A percentile compares a stretch with the other conserved stretches of the same genome.
phyloP scores from a whole-genome alignment of 306 rosid genomes.

The Astragalus glycyphyllos region DNA sequence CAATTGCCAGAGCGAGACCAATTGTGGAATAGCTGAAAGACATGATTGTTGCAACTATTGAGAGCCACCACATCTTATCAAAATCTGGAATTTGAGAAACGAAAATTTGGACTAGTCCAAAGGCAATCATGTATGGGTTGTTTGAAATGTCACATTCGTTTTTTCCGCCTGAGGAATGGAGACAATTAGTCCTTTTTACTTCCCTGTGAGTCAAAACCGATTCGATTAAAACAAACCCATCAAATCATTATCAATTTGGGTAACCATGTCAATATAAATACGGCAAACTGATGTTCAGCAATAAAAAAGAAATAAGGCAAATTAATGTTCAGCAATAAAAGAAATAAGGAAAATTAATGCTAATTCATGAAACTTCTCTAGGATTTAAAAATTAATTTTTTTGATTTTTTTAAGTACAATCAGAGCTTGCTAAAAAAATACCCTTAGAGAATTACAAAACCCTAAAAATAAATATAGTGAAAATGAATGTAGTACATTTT shows the following conservation, averaged over 20 bases:
- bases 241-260: not conserved
- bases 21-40: constrained; percentile 60
- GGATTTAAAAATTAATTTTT: too few species aligned
- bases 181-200: constrained; percentile 50
- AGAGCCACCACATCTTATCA: constrained; percentile 66
- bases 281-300: too few species aligned
- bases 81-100: constrained; percentile 65
- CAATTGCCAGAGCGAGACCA: constrained; percentile 60
- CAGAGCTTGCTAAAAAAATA: too few species aligned
- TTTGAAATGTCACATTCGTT: constrained; percentile 49
- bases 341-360: too few species aligned
- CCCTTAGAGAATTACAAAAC: too few species aligned
- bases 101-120: constrained; percentile 55
- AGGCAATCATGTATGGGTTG: constrained; percentile 52
- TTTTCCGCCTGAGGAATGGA: constrained; percentile 40
- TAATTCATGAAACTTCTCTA: too few species aligned
- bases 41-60: constrained; percentile 63
- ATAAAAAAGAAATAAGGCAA: too few species aligned
- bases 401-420: too few species aligned
- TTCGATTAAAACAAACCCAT: not conserved
- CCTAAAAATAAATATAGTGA: too few species aligned
- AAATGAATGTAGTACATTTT: too few species aligned
- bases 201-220: constrained; percentile 49
- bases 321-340: too few species aligned
- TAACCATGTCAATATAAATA: too few species aligned